A percentile compares a stretch with the other conserved stretches of the same genome.
phyloP scores from a whole-genome alignment of 495 filamentous ascomycete genomes.

The Penicillium samsonianum region DNA sequence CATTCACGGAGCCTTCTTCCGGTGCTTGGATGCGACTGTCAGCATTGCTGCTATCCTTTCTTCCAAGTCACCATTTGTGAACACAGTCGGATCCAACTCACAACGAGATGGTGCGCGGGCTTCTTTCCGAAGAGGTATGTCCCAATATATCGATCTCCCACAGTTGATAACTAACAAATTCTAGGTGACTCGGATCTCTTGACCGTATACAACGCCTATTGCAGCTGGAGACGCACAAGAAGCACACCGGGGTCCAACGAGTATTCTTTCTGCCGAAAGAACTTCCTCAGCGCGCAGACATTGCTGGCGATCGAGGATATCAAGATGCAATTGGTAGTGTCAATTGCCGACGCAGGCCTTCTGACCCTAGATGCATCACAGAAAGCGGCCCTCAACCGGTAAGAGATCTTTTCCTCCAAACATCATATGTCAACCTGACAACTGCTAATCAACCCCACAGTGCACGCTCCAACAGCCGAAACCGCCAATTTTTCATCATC shows the following conservation, averaged over 20 bases:
- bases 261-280: slow-evolving; percentile 86
- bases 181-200: slow-evolving; percentile 85
- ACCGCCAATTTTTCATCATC: slow-evolving; percentile 76
- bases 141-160: slow-evolving; percentile 1
- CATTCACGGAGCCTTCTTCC: slow-evolving; percentile 78
- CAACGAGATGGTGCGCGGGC: slow-evolving; percentile 77
- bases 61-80: slow-evolving; percentile 90
- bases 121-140: slow-evolving; percentile 67
- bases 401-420: background rate
- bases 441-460: slow-evolving; percentile 28
- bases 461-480: slow-evolving; percentile 55
- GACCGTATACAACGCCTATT: slow-evolving; percentile 91
- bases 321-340: slow-evolving; percentile 83
- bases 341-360: slow-evolving; percentile 79
- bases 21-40: slow-evolving; percentile 83
- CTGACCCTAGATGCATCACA: slow-evolving; percentile 71
- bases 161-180: slow-evolving; percentile 15
- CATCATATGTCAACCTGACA: slow-evolving; percentile 26
- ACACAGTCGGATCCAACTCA: slow-evolving; percentile 75
- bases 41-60: slow-evolving; percentile 91
- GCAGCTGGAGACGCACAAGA: slow-evolving; percentile 79
- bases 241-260: slow-evolving; percentile 65
- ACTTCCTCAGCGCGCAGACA: slow-evolving; percentile 81
- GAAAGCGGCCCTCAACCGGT: slow-evolving; percentile 62
- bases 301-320: slow-evolving; percentile 90